A percentile compares a stretch with the other conserved stretches of the same genome.
These are phyloP conservation scores for Neurospora sp. DNA, from an alignment of 495 filamentous ascomycete genomes.

Conservation along the genomic window DNA sequence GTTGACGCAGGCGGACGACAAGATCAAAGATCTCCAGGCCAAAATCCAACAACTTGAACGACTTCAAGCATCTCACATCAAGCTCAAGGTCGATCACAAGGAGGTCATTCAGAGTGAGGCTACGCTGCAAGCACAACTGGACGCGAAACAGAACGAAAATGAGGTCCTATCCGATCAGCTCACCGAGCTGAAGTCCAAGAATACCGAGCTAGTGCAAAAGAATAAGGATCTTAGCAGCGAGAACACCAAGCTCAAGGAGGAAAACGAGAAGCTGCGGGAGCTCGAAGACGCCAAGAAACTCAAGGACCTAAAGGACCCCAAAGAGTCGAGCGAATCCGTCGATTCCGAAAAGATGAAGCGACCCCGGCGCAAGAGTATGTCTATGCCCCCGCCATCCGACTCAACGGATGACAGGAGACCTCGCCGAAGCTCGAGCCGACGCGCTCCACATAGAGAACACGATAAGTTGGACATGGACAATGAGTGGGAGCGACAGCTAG, in stretches of 20 bases:
- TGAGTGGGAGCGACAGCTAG: constrained; percentile 8
- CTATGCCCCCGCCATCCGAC: constrained; percentile 6
- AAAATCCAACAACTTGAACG: constrained; percentile 5
- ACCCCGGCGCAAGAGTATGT: neutral
- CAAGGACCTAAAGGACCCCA: neutral
- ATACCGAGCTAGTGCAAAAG: constrained; percentile 69
- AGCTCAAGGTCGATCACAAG: constrained; percentile 33
- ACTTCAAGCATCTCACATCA: constrained; percentile 36
- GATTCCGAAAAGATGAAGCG: constrained; percentile 2
- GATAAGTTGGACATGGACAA: constrained; percentile 14
- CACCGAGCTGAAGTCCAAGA: constrained; percentile 2
- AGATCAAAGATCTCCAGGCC: constrained; percentile 6
- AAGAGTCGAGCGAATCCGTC: neutral
- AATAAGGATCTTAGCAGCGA: constrained; percentile 78
- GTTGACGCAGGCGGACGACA: constrained; percentile 8
- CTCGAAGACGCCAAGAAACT: constrained; percentile 55
- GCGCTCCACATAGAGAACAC: constrained; percentile 8
- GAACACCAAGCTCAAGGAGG: constrained; percentile 74
- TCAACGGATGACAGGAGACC: constrained; percentile 19
- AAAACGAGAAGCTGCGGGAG: constrained; percentile 72
- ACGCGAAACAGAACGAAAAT: constrained; percentile 73
- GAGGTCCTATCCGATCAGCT: constrained; percentile 32
- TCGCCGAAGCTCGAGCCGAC: constrained; percentile 18
- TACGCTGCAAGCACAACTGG: constrained; percentile 67
- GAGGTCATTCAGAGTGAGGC: constrained; percentile 60